Evolutionary conservation across 2,329 filamentous ascomycete genomes (phyloP).

Genomic region (Beauveria pseudobassiana): DNA sequence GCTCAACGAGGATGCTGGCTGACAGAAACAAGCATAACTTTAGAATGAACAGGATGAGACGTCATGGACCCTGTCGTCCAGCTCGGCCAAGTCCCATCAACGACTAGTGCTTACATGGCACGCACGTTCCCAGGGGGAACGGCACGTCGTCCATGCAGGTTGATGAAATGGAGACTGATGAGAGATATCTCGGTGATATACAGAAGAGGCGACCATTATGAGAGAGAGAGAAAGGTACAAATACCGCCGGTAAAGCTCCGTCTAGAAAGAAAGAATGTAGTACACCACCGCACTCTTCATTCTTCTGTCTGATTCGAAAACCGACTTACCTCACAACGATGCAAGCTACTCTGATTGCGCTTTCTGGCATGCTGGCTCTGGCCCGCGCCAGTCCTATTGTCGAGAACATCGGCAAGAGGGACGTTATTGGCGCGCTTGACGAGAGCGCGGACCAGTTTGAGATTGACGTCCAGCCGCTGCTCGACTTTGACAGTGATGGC

Average conservation of each 20-base stretch:
- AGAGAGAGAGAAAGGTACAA: neutral
- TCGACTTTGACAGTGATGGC: constrained; percentile 33
- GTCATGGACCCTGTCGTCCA: neutral
- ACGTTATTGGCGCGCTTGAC: constrained; percentile 24
- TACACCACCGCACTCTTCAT: neutral
- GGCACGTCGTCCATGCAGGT: neutral
- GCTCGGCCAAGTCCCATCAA: neutral
- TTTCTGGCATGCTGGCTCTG: constrained; percentile 12
- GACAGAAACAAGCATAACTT: neutral
- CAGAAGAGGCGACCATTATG: neutral
- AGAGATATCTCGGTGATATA: neutral
- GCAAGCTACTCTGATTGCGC: neutral
- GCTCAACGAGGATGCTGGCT: neutral
- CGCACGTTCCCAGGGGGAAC: neutral
- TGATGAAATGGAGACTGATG: neutral
- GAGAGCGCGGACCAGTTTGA: constrained; percentile 26
- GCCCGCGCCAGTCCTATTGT: constrained; percentile 15
- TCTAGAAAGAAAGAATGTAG: neutral
- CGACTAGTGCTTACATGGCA: constrained; percentile 5
- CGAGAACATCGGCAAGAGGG: constrained; percentile 14
- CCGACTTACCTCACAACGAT: neutral
- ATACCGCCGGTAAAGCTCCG: neutral
- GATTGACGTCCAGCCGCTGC: constrained; percentile 27
- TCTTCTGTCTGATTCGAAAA: neutral
- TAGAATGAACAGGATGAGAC: neutral